phyloP scores from a whole-genome alignment of 1,284 basidiomycete species.

The Amylostereum areolatum region DNA sequence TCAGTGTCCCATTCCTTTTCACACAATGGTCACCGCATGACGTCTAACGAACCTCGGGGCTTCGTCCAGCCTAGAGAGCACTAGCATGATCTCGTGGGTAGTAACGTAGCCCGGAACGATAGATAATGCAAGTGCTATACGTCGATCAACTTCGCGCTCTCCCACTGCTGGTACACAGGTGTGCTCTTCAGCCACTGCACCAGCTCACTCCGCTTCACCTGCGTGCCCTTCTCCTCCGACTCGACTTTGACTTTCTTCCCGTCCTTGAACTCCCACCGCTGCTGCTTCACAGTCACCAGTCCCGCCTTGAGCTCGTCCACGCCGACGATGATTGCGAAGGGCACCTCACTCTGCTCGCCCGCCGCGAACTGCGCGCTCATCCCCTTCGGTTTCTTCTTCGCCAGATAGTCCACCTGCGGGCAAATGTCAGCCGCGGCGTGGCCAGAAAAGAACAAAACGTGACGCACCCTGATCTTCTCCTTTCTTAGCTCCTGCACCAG shows the following conservation, averaged over 20 bases:
- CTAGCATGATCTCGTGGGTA: too few relatives aligned
- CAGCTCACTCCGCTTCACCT: slow-evolving; percentile 65
- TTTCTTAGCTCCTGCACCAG: slow-evolving; percentile 82
- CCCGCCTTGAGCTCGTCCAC: slow-evolving; percentile 82
- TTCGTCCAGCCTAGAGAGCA: too few relatives aligned
- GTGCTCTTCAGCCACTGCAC: slow-evolving; percentile 62
- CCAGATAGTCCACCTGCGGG: slow-evolving; percentile 82
- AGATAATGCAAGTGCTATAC: too few relatives aligned
- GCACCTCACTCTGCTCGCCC: slow-evolving; percentile 89
- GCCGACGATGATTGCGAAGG: slow-evolving; percentile 89
- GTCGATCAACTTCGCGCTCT: slow-evolving; percentile 31
- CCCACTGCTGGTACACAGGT: slow-evolving; percentile 42
- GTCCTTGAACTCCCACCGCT: slow-evolving; percentile 75
- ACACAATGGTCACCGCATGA: too few relatives aligned
- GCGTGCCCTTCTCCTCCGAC: slow-evolving; percentile 58
- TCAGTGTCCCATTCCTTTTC: too few relatives aligned
- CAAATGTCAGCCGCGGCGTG: slow-evolving; percentile 6
- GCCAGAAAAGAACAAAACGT: slow-evolving; percentile 2
- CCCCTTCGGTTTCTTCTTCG: slow-evolving; percentile 86
- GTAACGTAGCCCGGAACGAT: too few relatives aligned
- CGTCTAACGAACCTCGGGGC: too few relatives aligned
- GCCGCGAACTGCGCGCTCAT: slow-evolving; percentile 81
- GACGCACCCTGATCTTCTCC: slow-evolving; percentile 80
- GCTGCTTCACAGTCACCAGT: slow-evolving; percentile 88
- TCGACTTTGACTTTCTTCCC: slow-evolving; percentile 70